Percentiles rank a stretch among this genome's conserved stretches.
phyloP scores from a whole-genome alignment of 768 basidiomycete genomes.

The Royoungia palumana region DNA sequence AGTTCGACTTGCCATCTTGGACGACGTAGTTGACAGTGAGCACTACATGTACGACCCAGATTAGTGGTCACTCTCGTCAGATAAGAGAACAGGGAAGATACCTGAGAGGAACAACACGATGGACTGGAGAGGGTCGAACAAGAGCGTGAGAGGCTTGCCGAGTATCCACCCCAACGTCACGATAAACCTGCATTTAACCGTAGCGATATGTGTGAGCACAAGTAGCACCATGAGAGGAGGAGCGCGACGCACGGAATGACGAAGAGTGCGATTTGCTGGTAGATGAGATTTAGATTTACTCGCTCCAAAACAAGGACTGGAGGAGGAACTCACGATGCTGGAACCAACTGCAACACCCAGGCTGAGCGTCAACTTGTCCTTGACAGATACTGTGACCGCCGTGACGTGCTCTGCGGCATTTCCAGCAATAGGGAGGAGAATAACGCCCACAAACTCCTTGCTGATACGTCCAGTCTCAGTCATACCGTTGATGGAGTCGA shows the following conservation, averaged over 20 bases:
- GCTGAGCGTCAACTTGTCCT: conserved; percentile 84
- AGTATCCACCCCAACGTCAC: conserved; percentile 79
- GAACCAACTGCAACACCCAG: conserved; percentile 89
- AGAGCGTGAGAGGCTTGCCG: conserved; percentile 70
- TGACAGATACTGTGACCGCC: conserved; percentile 87
- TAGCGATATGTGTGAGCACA: conserved; percentile 7
- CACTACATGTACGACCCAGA: conserved; percentile 38
- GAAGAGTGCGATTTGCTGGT: conserved; percentile 70
- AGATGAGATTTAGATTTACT: neutral
- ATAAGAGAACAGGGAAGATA: conserved; percentile 16
- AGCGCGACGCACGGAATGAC: conserved; percentile 51
- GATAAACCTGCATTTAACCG: conserved; percentile 48
- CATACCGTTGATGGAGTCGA: conserved; percentile 78
- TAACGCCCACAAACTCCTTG: conserved; percentile 82
- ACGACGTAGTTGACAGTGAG: conserved; percentile 84
- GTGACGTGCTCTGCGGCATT: conserved; percentile 92
- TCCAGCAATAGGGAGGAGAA: conserved; percentile 87
- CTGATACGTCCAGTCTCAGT: conserved; percentile 54
- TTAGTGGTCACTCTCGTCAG: neutral
- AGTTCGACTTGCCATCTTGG: conserved; percentile 85
- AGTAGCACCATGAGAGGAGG: neutral
- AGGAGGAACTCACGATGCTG: conserved; percentile 55
- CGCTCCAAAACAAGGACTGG: neutral
- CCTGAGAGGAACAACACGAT: conserved; percentile 21
- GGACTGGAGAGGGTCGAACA: conserved; percentile 89